phyloP scores from a whole-genome alignment of 1,284 basidiomycete genomes.

The Ceratobasidium sp. region DNA sequence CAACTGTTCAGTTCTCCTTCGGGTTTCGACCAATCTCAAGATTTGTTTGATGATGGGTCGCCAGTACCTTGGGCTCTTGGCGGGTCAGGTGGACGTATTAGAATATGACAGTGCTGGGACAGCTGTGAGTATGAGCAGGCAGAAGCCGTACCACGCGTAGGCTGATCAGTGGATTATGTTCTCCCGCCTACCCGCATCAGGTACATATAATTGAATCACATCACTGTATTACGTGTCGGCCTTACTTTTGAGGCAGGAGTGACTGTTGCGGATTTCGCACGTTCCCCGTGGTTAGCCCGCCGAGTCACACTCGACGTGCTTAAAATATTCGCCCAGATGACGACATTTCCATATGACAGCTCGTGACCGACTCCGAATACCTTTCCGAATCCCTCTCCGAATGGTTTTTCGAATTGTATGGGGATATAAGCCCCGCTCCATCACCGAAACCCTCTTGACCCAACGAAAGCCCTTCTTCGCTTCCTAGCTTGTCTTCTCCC shows the following conservation, averaged over 20 bases:
- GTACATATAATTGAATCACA: neutral
- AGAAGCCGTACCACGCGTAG: neutral
- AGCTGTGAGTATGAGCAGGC: neutral
- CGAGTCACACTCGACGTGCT: neutral
- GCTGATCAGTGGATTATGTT: constrained; percentile 3
- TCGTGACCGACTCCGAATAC: neutral
- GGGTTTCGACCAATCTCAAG: neutral
- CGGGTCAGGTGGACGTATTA: neutral
- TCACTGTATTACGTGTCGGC: neutral
- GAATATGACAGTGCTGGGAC: neutral
- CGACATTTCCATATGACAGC: neutral
- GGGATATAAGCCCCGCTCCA: constrained; percentile 12
- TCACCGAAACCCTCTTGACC: too few relatives aligned
- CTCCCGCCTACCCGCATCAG: neutral
- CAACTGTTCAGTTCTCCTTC: neutral
- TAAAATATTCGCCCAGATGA: neutral
- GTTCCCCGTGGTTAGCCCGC: neutral
- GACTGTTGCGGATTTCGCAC: neutral
- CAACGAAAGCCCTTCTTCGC: too few relatives aligned
- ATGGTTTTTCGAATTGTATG: constrained; percentile 15
- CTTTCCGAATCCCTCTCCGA: constrained; percentile 10
- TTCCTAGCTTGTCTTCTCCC: too few relatives aligned
- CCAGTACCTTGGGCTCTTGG: neutral
- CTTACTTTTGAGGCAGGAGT: neutral
- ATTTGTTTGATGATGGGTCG: neutral